A percentile compares a stretch with the other conserved stretches of the same genome.
phyloP scores from a whole-genome alignment of 331 rosid genomes.

The Arachis monticola region DNA sequence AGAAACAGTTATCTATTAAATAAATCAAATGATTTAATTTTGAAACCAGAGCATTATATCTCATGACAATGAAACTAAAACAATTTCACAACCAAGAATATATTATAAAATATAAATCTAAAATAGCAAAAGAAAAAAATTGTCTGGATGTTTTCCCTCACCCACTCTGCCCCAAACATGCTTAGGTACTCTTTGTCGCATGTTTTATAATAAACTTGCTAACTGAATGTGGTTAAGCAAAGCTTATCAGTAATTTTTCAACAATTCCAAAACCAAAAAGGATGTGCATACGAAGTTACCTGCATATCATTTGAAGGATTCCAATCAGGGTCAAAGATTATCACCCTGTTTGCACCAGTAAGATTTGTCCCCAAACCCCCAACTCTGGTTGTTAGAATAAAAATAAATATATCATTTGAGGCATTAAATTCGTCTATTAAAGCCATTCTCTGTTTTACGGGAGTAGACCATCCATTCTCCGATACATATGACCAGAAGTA shows the following conservation, averaged over 20 bases:
- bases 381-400: conserved; percentile 92
- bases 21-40: conserved; percentile 26
- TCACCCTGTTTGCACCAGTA: conserved; percentile 93
- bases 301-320: conserved; percentile 97
- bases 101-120: not conserved
- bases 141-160: not conserved
- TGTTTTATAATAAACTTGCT: conserved; percentile 18
- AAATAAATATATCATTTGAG: conserved; percentile 77
- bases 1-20: conserved; percentile 28
- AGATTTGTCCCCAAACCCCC: conserved; percentile 98
- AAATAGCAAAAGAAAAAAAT: conserved; percentile 27
- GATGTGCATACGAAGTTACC: conserved; percentile 46
- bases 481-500: conserved; percentile 62
- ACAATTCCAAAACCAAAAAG: conserved; percentile 25
- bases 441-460: conserved; percentile 93
- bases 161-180: not conserved
- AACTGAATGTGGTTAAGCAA: conserved; percentile 25
- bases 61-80: conserved; percentile 32
- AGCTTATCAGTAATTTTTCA: conserved; percentile 21
- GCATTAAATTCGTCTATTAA: conserved; percentile 92
- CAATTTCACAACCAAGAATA: conserved; percentile 28
- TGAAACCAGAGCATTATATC: conserved; percentile 32
- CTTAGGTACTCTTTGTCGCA: conserved; percentile 2
- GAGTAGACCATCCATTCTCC: conserved; percentile 98
- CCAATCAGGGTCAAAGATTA: conserved; percentile 96